phyloP scores from a whole-genome alignment of 2,329 filamentous ascomycete genomes.

The Dothideomycetes sp. region DNA sequence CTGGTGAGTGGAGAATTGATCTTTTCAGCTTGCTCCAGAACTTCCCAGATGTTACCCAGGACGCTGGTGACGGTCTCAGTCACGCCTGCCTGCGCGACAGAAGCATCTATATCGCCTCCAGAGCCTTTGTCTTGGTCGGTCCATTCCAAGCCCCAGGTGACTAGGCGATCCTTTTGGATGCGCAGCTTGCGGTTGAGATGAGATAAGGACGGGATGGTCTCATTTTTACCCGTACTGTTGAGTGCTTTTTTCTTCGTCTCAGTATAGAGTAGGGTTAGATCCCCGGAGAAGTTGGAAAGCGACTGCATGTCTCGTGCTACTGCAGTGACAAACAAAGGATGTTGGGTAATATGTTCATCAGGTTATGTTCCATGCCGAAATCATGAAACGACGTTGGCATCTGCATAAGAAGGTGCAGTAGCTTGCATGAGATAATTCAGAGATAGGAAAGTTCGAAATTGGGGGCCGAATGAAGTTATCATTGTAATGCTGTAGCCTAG shows the following conservation, averaged over 20 bases:
- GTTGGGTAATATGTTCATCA: not conserved
- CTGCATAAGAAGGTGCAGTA: not conserved
- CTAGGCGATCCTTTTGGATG: constrained; percentile 68
- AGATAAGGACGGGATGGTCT: constrained; percentile 55
- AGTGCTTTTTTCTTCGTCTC: constrained; percentile 63
- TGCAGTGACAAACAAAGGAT: not conserved
- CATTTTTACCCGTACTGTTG: constrained; percentile 50
- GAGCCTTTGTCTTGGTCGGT: constrained; percentile 49
- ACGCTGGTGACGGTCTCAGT: constrained; percentile 70
- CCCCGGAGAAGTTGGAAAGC: constrained; percentile 4
- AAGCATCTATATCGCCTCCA: constrained; percentile 62
- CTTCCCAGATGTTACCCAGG: constrained; percentile 70
- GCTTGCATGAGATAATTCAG: no score
- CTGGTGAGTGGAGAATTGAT: constrained; percentile 43
- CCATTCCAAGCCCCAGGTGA: constrained; percentile 75
- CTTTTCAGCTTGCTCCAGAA: constrained; percentile 63
- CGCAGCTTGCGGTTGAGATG: constrained; percentile 64
- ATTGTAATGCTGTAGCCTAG: no score
- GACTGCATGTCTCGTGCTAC: not conserved
- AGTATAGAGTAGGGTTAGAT: constrained; percentile 61
- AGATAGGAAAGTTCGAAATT: no score
- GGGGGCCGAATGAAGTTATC: no score
- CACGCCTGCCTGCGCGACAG: constrained; percentile 54
- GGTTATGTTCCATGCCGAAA: not conserved
- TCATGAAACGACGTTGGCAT: not conserved